Conservation (phyloP, 2,329 filamentous ascomycete genomes). For the Colletotrichum tropicale region DNA sequence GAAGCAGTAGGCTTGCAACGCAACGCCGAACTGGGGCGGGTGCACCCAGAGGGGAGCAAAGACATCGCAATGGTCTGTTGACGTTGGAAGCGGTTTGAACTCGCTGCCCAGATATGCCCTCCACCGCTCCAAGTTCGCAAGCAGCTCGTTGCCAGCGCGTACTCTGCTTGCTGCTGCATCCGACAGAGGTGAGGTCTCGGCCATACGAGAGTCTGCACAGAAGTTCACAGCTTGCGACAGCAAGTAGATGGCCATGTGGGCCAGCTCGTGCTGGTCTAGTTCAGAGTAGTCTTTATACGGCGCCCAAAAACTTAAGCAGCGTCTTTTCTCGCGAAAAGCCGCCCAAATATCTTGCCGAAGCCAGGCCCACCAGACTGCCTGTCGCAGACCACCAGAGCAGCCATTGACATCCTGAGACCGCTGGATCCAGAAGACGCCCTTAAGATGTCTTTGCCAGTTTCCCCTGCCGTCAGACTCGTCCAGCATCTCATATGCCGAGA, state of each 20-base stretch:
- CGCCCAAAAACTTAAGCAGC: slow-evolving; percentile 62
- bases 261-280: slow-evolving; percentile 58
- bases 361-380: slow-evolving; percentile 71
- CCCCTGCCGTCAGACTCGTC: slow-evolving; percentile 56
- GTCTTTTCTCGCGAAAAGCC: slow-evolving; percentile 62
- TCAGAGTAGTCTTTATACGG: slow-evolving; percentile 52
- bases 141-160: slow-evolving; percentile 23
- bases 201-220: slow-evolving; percentile 45
- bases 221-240: slow-evolving; percentile 63
- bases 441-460: slow-evolving; percentile 66
- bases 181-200: neutral
- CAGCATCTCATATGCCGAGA: slow-evolving; percentile 72
- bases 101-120: slow-evolving; percentile 35
- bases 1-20: slow-evolving; percentile 56
- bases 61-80: slow-evolving; percentile 24
- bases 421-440: slow-evolving; percentile 71
- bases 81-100: slow-evolving; percentile 43
- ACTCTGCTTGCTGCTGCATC: slow-evolving; percentile 15
- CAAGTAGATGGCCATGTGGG: slow-evolving; percentile 57
- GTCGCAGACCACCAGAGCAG: slow-evolving; percentile 58
- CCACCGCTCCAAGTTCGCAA: slow-evolving; percentile 34
- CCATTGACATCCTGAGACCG: slow-evolving; percentile 66
- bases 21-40: slow-evolving; percentile 50
- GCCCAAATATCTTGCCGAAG: slow-evolving; percentile 70
- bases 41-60: slow-evolving; percentile 55